phyloP scores from a whole-genome alignment of 1,284 basidiomycete genomes.

The Ustilago curta region DNA sequence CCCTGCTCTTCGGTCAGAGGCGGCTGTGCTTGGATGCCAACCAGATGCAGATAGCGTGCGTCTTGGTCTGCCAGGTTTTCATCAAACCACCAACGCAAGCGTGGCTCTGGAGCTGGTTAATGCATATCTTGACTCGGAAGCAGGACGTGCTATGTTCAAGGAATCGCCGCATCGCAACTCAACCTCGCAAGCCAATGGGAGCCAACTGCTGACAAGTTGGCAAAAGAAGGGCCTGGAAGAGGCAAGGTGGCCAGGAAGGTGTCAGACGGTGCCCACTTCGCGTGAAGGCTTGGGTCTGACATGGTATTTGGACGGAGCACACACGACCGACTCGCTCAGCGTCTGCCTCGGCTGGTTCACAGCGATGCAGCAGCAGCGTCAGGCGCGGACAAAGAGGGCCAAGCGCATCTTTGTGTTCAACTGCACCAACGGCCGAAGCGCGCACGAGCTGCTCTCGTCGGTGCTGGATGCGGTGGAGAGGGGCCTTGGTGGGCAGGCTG shows the following conservation, averaged over 20 bases:
- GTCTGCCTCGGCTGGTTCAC: slow-evolving; percentile 87
- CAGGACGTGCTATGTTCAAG: slow-evolving; percentile 47
- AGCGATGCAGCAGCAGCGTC: slow-evolving; percentile 21
- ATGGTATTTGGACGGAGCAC: slow-evolving; percentile 96
- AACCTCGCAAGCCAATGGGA: too few relatives aligned
- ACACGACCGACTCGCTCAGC: slow-evolving; percentile 89
- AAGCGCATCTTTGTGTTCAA: slow-evolving; percentile 88
- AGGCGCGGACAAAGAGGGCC: slow-evolving; percentile 43
- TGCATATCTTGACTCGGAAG: slow-evolving; percentile 76
- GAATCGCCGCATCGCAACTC: slow-evolving; percentile 17
- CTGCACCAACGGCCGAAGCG: slow-evolving; percentile 90
- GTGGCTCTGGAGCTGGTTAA: slow-evolving; percentile 84
- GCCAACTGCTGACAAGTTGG: slow-evolving; percentile 40
- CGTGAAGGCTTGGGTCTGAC: slow-evolving; percentile 71
- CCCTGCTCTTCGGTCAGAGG: slow-evolving; percentile 24
- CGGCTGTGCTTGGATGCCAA: slow-evolving; percentile 17
- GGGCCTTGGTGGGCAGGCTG: slow-evolving; percentile 5
- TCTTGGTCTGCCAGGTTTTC: slow-evolving; percentile 84
- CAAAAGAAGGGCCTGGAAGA: slow-evolving; percentile 78
- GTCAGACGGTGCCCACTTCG: slow-evolving; percentile 80
- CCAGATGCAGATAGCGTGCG: slow-evolving; percentile 14
- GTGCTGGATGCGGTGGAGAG: slow-evolving; percentile 71
- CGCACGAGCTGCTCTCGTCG: slow-evolving; percentile 77
- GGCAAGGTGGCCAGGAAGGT: slow-evolving; percentile 94
- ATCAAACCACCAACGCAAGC: slow-evolving; percentile 90